These are phyloP conservation scores for Exophiala calicioides DNA, from an alignment of 2,329 filamentous ascomycete genomes.

Conservation along the genomic window DNA sequence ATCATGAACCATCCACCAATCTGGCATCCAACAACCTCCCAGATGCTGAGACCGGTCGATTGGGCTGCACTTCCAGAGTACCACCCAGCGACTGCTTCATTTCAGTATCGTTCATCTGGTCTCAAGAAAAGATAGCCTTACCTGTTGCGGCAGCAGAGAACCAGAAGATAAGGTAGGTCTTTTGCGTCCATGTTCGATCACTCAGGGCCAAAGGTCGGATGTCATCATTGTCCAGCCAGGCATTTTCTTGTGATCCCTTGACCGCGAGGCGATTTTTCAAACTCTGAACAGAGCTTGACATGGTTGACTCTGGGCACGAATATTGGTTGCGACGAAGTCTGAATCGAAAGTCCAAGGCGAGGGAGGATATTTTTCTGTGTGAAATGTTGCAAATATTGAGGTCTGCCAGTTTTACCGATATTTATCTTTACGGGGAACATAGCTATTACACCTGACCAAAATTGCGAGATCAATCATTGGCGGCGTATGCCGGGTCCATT, in stretches of 20 bases:
- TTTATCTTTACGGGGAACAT: too few relatives aligned
- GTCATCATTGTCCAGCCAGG: conserved; percentile 45
- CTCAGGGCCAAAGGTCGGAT: conserved; percentile 41
- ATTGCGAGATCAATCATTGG: too few relatives aligned
- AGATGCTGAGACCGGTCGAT: conserved; percentile 51
- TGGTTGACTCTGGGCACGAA: neutral
- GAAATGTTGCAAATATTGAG: too few relatives aligned
- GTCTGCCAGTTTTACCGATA: too few relatives aligned
- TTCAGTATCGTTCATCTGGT: conserved; percentile 33
- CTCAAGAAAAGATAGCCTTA: conserved; percentile 2
- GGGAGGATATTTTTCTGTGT: too few relatives aligned
- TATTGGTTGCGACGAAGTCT: too few relatives aligned
- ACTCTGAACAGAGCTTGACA: neutral
- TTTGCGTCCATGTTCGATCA: conserved; percentile 45
- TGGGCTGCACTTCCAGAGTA: conserved; percentile 44
- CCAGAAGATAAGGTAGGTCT: conserved; percentile 47
- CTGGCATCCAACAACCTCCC: conserved; percentile 49
- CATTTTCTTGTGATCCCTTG: conserved; percentile 33
- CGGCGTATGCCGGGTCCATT: too few relatives aligned
- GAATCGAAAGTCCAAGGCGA: too few relatives aligned
- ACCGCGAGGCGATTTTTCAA: conserved; percentile 16
- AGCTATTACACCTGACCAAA: too few relatives aligned
- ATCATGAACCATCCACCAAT: conserved; percentile 47
- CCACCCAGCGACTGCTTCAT: conserved; percentile 38
- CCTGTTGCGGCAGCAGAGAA: conserved; percentile 38